Evolutionary conservation across 148 eudicot species (phyloP).

Genomic region (Cornus suecica): DNA sequence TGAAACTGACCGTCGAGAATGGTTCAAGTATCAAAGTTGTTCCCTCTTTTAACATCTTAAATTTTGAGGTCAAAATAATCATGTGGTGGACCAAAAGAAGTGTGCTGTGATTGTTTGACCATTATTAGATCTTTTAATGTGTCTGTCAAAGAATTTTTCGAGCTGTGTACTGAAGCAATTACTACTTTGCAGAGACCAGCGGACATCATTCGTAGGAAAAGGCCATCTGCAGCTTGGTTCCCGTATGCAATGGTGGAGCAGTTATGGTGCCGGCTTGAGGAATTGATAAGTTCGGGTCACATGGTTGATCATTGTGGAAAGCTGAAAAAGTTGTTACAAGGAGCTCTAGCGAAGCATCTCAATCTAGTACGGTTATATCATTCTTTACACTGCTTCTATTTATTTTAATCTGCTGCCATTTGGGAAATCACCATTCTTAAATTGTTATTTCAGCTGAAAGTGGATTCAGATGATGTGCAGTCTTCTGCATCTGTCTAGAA

Average conservation of each 20-base stretch:
- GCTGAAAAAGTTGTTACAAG: slow-evolving; percentile 61
- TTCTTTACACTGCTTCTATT: neutral
- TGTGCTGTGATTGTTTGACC: neutral
- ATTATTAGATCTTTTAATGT: slow-evolving; percentile 2
- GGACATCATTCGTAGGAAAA: slow-evolving; percentile 71
- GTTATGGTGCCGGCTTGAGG: slow-evolving; percentile 83
- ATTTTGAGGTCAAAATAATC: no score
- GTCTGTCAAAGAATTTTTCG: neutral
- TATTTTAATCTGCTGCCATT: neutral
- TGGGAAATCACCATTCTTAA: neutral
- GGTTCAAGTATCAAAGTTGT: no score
- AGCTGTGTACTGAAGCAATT: neutral
- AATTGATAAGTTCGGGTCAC: slow-evolving; percentile 60
- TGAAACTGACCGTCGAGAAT: neutral
- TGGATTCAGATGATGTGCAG: slow-evolving; percentile 50
- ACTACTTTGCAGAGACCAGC: slow-evolving; percentile 68
- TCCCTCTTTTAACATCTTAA: no score
- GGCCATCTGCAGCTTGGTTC: slow-evolving; percentile 82
- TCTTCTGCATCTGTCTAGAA: slow-evolving; percentile 19
- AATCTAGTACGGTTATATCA: slow-evolving; percentile 42
- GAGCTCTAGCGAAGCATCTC: slow-evolving; percentile 68
- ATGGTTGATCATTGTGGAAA: slow-evolving; percentile 79
- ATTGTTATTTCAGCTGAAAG: slow-evolving; percentile 39
- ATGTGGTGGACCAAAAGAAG: no score
- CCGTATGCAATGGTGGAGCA: slow-evolving; percentile 85